Percentiles rank a stretch among this genome's conserved stretches.
These are phyloP conservation scores for Cystoderma amianthinum DNA, from an alignment of 768 basidiomycete species.

Conservation along the genomic window DNA sequence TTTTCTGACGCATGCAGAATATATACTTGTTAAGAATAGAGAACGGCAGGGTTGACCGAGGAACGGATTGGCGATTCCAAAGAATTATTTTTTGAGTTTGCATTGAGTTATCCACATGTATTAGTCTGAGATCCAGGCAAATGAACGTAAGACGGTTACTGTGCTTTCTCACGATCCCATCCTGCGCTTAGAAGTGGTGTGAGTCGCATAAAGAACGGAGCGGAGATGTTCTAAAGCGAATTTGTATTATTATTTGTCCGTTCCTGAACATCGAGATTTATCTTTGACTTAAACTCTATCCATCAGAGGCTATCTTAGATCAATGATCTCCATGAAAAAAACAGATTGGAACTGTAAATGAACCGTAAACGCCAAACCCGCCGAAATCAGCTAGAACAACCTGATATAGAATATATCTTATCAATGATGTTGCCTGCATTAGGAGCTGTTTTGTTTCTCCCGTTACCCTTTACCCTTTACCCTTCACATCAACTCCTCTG, in stretches of 20 bases:
- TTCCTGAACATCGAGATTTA: conserved; percentile 27
- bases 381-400: conserved; percentile 13
- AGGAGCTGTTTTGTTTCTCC: too few species aligned
- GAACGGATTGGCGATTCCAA: conserved; percentile 29
- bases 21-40: conserved; percentile 5
- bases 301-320: conserved; percentile 33
- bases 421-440: background rate
- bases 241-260: conserved; percentile 17
- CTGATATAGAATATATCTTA: background rate
- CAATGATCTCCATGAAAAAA: conserved; percentile 22
- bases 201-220: conserved; percentile 33
- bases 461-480: too few species aligned
- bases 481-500: too few species aligned
- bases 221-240: conserved; percentile 25
- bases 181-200: conserved; percentile 20
- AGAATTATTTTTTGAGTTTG: conserved; percentile 51
- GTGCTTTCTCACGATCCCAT: conserved; percentile 27
- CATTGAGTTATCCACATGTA: conserved; percentile 50
- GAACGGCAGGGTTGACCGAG: conserved; percentile 28
- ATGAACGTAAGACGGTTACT: conserved; percentile 32
- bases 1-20: background rate
- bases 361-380: conserved; percentile 22
- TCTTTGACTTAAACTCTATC: conserved; percentile 28
- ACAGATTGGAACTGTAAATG: conserved; percentile 20
- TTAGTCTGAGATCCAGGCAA: conserved; percentile 28